These are phyloP conservation scores for Phialophora tarda DNA, from an alignment of 2,329 filamentous ascomycete genomes.

Conservation along the genomic window DNA sequence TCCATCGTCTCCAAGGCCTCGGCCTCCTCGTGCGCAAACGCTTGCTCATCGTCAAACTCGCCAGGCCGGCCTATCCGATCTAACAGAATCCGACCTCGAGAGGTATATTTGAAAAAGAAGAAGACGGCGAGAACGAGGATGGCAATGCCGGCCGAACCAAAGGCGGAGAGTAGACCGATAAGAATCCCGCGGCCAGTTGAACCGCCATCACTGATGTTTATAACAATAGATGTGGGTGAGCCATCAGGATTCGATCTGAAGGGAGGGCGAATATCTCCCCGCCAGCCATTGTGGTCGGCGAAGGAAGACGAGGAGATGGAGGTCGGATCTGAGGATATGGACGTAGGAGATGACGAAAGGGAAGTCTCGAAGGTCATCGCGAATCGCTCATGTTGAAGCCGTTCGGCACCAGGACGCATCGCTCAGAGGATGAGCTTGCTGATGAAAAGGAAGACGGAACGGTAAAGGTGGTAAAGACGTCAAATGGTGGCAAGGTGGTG, in stretches of 20 bases:
- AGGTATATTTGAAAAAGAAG: constrained; percentile 93
- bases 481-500: constrained; percentile 30
- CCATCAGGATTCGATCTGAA: constrained; percentile 28
- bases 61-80: constrained; percentile 92
- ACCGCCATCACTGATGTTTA: constrained; percentile 50
- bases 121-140: constrained; percentile 78
- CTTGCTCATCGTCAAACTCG: constrained; percentile 97
- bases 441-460: constrained; percentile 16
- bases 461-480: constrained; percentile 11
- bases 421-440: constrained; percentile 23
- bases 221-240: constrained; percentile 40
- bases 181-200: constrained; percentile 78
- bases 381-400: constrained; percentile 33
- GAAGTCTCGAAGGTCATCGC: constrained; percentile 36
- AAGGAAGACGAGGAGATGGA: constrained; percentile 22
- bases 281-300: constrained; percentile 27
- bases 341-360: constrained; percentile 26
- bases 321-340: constrained; percentile 27
- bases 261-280: constrained; percentile 13
- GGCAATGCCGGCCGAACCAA: constrained; percentile 86
- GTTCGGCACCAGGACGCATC: constrained; percentile 35
- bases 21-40: constrained; percentile 89
- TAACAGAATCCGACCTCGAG: constrained; percentile 84
- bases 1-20: constrained; percentile 96
- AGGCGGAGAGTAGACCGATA: constrained; percentile 92